Evolutionary conservation across 2,329 filamentous ascomycete species (phyloP).

Genomic region (Colletotrichum aenigma): DNA sequence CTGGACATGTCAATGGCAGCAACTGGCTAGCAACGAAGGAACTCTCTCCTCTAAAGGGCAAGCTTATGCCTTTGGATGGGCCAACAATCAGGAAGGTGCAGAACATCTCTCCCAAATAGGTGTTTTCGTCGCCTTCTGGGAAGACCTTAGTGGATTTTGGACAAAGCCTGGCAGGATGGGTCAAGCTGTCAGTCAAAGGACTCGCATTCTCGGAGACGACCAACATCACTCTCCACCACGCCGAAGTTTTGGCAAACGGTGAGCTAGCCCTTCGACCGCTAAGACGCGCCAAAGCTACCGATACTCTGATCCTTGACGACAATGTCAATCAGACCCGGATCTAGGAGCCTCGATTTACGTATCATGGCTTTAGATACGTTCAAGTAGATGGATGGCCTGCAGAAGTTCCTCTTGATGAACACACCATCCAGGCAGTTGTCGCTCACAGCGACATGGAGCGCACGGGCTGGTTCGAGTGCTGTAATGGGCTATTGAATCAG

Average conservation of each 20-base stretch:
- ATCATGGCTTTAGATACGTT: conserved; percentile 57
- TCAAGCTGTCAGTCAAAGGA: conserved; percentile 39
- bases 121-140: conserved; percentile 39
- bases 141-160: conserved; percentile 59
- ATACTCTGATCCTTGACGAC: conserved; percentile 39
- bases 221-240: conserved; percentile 43
- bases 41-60: background rate
- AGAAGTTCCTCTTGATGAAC: conserved; percentile 19
- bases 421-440: conserved; percentile 32
- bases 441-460: conserved; percentile 57
- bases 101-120: conserved; percentile 29
- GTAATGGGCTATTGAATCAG: conserved; percentile 53
- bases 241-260: conserved; percentile 58
- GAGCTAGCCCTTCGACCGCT: conserved; percentile 47
- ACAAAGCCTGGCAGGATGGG: conserved; percentile 59
- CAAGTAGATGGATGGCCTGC: conserved; percentile 49
- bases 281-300: conserved; percentile 43
- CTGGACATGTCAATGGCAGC: conserved; percentile 27
- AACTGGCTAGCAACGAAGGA: background rate
- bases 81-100: conserved; percentile 46
- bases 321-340: background rate
- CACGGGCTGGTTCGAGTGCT: conserved; percentile 56
- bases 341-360: conserved; percentile 54
- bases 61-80: conserved; percentile 42
- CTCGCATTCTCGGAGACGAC: conserved; percentile 29